Evolutionary conservation across 805 yeast species (phyloP).

Genomic region (Ogataea ganodermae): DNA sequence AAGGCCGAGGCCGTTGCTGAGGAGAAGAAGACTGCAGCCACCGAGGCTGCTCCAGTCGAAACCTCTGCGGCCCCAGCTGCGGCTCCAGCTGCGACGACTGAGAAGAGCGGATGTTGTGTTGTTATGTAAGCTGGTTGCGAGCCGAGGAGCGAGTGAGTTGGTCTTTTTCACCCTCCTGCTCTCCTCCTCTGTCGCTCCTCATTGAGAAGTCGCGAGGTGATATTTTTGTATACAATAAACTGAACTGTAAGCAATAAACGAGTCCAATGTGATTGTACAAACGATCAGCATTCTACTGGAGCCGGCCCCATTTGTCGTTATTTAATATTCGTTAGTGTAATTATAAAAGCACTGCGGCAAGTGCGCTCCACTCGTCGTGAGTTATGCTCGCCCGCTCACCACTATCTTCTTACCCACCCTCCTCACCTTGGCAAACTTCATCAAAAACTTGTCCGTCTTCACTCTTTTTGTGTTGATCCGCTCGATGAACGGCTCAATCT

Average conservation of each 20-base stretch:
- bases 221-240: too few relatives aligned
- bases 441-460: conserved; percentile 57
- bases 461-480: conserved; percentile 55
- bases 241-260: too few relatives aligned
- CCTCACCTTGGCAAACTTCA: conserved; percentile 62
- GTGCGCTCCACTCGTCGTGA: too few relatives aligned
- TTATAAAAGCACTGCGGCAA: too few relatives aligned
- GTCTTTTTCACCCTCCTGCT: too few relatives aligned
- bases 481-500: conserved; percentile 62
- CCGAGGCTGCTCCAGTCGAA: conserved; percentile 12
- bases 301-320: too few relatives aligned
- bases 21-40: conserved; percentile 8
- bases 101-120: conserved; percentile 14
- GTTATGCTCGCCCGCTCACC: conserved; percentile 17
- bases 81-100: background rate
- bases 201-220: too few relatives aligned
- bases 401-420: conserved; percentile 43
- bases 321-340: background rate
- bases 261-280: too few relatives aligned
- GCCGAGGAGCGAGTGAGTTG: too few relatives aligned
- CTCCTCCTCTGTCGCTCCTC: too few relatives aligned
- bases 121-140: conserved; percentile 14
- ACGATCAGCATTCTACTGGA: too few relatives aligned
- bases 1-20: background rate
- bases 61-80: conserved; percentile 6